Percentiles rank a stretch among this genome's conserved stretches.
phyloP scores from a whole-genome alignment of 768 basidiomycete genomes.

The Mycena kentingensis region DNA sequence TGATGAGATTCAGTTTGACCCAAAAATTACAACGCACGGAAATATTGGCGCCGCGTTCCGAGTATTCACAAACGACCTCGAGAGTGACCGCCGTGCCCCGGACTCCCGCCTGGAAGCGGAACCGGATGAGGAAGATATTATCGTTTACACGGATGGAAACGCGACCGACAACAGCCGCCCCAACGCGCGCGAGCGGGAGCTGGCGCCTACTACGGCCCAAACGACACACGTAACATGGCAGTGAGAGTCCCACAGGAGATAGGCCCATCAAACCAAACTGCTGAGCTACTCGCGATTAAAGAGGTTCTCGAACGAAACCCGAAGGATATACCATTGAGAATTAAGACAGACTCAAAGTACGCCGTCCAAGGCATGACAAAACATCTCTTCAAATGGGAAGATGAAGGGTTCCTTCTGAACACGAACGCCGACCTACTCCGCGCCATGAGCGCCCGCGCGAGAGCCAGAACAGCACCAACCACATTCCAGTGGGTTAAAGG shows the following conservation, averaged over 20 bases:
- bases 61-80: not conserved
- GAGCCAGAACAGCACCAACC: conserved; percentile 14
- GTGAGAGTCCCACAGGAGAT: conserved; percentile 1
- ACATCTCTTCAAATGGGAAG: conserved; percentile 7
- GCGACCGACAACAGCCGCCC: conserved; percentile 6
- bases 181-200: conserved; percentile 8
- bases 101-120: not conserved
- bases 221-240: conserved; percentile 4
- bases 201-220: conserved; percentile 7
- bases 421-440: conserved; percentile 11
- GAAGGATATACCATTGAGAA: conserved; percentile 5
- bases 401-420: conserved; percentile 5
- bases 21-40: not conserved
- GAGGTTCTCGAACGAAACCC: not conserved
- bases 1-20: not conserved
- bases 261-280: conserved; percentile 11
- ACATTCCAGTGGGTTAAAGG: conserved; percentile 26
- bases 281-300: conserved; percentile 15
- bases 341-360: conserved; percentile 22
- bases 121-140: not conserved
- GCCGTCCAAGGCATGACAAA: conserved; percentile 16
- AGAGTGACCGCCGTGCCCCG: not conserved
- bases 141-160: conserved; percentile 9
- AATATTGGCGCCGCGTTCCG: not conserved
- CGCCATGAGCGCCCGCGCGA: conserved; percentile 1